A percentile compares a stretch with the other conserved stretches of the same genome.
Evolutionary conservation across 1,139 yeast species (phyloP).

Genomic region (Suhomyces choctaworum): DNA sequence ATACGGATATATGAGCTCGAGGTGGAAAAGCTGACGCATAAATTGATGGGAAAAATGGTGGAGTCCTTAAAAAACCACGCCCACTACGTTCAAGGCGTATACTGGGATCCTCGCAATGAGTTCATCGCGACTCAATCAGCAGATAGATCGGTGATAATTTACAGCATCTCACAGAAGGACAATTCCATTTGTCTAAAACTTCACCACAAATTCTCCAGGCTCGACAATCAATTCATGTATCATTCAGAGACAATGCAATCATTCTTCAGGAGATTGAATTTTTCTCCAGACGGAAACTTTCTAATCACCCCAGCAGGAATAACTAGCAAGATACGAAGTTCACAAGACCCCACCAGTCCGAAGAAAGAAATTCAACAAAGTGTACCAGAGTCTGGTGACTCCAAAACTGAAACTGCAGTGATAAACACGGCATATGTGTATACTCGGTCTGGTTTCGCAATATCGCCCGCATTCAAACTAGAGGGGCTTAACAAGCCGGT

Average conservation of each 20-base stretch:
- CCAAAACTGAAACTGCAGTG: constrained; percentile 2
- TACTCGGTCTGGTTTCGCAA: constrained; percentile 65
- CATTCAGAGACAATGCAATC: constrained; percentile 88
- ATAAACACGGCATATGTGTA: constrained; percentile 74
- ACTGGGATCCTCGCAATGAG: constrained; percentile 87
- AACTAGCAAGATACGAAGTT: constrained; percentile 1
- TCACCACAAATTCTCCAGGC: constrained; percentile 24
- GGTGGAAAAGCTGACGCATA: constrained; percentile 2
- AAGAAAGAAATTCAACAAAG: constrained; percentile 5
- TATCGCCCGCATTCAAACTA: constrained; percentile 71
- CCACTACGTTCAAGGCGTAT: constrained; percentile 93
- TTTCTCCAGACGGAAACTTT: constrained; percentile 87
- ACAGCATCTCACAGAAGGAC: constrained; percentile 20
- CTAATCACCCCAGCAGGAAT: constrained; percentile 80
- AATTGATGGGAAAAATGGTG: constrained; percentile 56
- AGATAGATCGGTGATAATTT: constrained; percentile 77
- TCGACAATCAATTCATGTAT: constrained; percentile 50
- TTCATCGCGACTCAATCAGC: constrained; percentile 86
- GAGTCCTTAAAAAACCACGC: constrained; percentile 69
- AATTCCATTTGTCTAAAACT: constrained; percentile 10
- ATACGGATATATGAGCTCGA: constrained; percentile 64
- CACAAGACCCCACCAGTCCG: constrained; percentile 2
- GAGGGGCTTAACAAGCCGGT: constrained; percentile 86
- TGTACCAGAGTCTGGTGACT: constrained; percentile 11
- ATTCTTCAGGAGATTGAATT: constrained; percentile 79